Conservation (phyloP, 495 filamentous ascomycete species). For the Talaromyces nanjingensis region DNA sequence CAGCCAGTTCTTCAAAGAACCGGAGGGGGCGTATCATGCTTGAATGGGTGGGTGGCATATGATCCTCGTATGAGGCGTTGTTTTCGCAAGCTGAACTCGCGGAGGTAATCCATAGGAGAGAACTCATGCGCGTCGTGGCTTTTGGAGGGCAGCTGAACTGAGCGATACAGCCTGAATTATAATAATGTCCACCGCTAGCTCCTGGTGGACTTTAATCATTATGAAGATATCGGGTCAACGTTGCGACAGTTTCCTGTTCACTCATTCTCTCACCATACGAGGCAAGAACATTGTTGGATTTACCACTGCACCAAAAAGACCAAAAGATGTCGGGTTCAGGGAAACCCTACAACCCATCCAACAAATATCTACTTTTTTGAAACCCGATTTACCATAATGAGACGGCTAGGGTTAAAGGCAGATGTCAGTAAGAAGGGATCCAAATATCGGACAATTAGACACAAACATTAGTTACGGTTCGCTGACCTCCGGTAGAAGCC, state of each 20-base stretch:
- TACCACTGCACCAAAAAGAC: no score
- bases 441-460: not conserved
- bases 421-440: conserved; percentile 1
- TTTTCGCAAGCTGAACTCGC: not conserved
- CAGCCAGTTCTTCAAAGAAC: not conserved
- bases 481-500: not conserved
- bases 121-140: not conserved
- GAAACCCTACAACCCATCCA: no score
- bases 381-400: not conserved
- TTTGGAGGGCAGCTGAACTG: not conserved
- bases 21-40: not conserved
- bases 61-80: not conserved
- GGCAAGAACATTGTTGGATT: no score
- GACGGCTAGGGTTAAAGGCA: not conserved
- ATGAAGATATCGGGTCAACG: not conserved
- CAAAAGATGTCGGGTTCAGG: no score
- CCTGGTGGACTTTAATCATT: not conserved
- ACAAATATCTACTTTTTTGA: no score
- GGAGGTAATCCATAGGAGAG: not conserved
- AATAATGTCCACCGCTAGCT: not conserved
- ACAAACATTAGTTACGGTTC: not conserved
- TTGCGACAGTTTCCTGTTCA: not conserved
- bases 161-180: not conserved
- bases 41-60: not conserved
- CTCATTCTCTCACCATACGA: not conserved